phyloP scores from a whole-genome alignment of 108 stramenopile species.

The Cyclotella cryptica region DNA sequence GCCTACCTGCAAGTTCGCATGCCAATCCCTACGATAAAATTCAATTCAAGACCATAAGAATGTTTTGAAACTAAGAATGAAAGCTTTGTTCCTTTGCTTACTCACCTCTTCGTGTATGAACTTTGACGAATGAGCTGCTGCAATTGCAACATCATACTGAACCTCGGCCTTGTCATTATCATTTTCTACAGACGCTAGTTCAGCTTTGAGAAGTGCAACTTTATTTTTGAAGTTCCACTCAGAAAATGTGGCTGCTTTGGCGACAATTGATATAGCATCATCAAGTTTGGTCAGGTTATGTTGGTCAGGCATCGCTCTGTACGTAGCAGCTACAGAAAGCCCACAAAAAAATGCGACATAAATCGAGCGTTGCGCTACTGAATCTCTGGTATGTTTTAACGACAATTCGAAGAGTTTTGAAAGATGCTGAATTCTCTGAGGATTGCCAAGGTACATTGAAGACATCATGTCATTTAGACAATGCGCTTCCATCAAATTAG shows the following conservation, averaged over 20 bases:
- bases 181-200: background rate
- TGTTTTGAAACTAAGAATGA: background rate
- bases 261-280: background rate
- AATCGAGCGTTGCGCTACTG: too few species aligned
- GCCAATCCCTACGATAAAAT: conserved; percentile 2
- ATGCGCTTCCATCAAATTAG: too few species aligned
- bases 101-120: conserved; percentile 13
- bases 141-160: background rate
- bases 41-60: background rate
- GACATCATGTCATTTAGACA: too few species aligned
- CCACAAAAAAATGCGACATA: too few species aligned
- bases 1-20: conserved; percentile 5
- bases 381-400: too few species aligned
- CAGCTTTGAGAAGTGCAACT: background rate
- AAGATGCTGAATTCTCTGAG: too few species aligned
- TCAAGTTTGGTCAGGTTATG: too few species aligned
- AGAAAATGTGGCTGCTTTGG: background rate
- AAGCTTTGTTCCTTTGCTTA: too few species aligned
- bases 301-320: too few species aligned
- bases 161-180: background rate
- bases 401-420: too few species aligned
- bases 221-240: conserved; percentile 1
- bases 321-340: too few species aligned
- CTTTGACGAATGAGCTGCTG: conserved; percentile 2
- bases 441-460: too few species aligned